A percentile compares a stretch with the other conserved stretches of the same genome.
Conservation (phyloP, 2,329 filamentous ascomycete genomes). For the Exophiala phaeomuriformis region DNA sequence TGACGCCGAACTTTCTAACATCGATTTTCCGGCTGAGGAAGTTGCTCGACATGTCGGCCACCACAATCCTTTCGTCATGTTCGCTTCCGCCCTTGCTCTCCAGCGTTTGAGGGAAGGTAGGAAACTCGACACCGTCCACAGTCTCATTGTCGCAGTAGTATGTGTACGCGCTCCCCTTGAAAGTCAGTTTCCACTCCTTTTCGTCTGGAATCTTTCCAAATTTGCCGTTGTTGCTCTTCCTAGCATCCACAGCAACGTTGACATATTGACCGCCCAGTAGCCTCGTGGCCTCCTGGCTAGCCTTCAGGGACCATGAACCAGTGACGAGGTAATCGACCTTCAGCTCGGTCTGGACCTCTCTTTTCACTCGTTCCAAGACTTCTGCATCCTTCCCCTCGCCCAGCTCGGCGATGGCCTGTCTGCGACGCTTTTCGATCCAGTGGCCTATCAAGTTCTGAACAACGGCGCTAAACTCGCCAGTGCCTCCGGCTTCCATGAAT, state of each 20-base stretch:
- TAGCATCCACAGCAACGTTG: conserved; percentile 66
- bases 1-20: conserved; percentile 67
- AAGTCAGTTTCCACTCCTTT: conserved; percentile 65
- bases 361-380: conserved; percentile 53
- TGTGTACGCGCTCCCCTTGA: conserved; percentile 58
- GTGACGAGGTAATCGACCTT: conserved; percentile 87
- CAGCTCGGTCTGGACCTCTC: conserved; percentile 61
- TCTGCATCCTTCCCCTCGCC: conserved; percentile 41
- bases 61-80: conserved; percentile 64
- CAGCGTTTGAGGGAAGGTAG: conserved; percentile 59
- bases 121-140: conserved; percentile 74
- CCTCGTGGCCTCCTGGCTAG: conserved; percentile 70
- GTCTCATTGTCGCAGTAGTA: conserved; percentile 96
- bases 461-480: conserved; percentile 74
- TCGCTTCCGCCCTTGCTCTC: conserved; percentile 48
- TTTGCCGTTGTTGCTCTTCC: conserved; percentile 64
- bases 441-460: conserved; percentile 76
- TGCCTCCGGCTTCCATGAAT: conserved; percentile 82
- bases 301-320: conserved; percentile 85
- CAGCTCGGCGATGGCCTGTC: conserved; percentile 52
- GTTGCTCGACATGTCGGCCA: conserved; percentile 91
- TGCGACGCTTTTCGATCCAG: conserved; percentile 67
- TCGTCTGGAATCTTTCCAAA: conserved; percentile 78
- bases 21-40: conserved; percentile 76
- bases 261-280: conserved; percentile 68